Evolutionary conservation across 768 basidiomycete genomes (phyloP).

Genomic region (Boletales sp.): DNA sequence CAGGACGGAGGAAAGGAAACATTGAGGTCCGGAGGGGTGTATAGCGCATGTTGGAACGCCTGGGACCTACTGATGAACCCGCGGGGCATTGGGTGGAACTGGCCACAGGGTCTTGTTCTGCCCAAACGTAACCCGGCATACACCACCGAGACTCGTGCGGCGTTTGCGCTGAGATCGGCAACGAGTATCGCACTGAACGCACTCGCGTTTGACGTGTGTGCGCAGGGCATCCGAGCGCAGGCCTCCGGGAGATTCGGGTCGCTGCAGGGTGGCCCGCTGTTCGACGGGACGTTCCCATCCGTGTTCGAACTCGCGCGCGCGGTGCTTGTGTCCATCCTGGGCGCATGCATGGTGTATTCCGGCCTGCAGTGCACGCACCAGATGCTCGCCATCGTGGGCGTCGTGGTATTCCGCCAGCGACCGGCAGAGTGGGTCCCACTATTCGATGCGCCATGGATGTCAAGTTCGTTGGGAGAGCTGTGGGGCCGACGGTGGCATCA

Average conservation of each 20-base stretch:
- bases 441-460: conserved; percentile 53
- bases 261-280: conserved; percentile 33
- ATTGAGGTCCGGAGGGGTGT: conserved; percentile 2
- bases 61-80: conserved; percentile 24
- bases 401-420: conserved; percentile 44
- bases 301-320: conserved; percentile 37
- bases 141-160: conserved; percentile 6
- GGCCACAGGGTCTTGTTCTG: conserved; percentile 18
- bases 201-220: conserved; percentile 14
- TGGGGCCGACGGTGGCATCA: conserved; percentile 71
- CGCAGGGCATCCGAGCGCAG: conserved; percentile 23
- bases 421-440: conserved; percentile 60
- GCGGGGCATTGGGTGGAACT: conserved; percentile 29
- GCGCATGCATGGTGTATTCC: conserved; percentile 43
- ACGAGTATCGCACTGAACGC: conserved; percentile 1
- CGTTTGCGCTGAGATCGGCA: conserved; percentile 10
- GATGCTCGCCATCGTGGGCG: conserved; percentile 38
- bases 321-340: conserved; percentile 38
- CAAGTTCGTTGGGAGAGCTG: conserved; percentile 56
- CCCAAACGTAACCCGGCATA: conserved; percentile 2
- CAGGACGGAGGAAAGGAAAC: too few species aligned
- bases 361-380: conserved; percentile 43
- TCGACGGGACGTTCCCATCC: conserved; percentile 30
- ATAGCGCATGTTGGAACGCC: conserved; percentile 21
- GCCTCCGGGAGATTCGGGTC: conserved; percentile 38